Percentiles rank a stretch among this genome's conserved stretches.
Conservation (phyloP, 768 basidiomycete genomes). For the Mrakia gelida region DNA sequence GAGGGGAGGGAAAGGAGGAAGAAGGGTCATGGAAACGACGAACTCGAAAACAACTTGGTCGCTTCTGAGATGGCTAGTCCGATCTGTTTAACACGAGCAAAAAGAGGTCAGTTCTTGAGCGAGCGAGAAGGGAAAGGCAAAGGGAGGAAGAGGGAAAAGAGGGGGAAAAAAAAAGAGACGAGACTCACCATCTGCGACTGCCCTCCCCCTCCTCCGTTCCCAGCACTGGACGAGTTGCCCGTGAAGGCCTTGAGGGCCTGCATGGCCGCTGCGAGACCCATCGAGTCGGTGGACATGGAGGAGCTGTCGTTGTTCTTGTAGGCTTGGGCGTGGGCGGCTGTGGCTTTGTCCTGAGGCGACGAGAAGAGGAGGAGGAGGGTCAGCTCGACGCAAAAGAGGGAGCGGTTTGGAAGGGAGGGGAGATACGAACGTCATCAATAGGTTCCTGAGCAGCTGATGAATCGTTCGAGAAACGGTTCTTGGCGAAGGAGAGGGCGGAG, state of each 20-base stretch:
- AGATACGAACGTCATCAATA: slow-evolving; percentile 18
- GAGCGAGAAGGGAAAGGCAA: too few relatives aligned
- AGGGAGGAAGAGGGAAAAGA: too few relatives aligned
- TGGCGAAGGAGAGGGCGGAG: slow-evolving; percentile 31
- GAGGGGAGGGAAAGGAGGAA: not conserved
- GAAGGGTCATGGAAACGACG: not conserved
- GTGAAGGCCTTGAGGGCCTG: slow-evolving; percentile 31
- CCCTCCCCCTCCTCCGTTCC: not conserved
- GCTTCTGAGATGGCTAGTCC: slow-evolving; percentile 31
- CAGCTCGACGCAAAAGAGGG: not conserved
- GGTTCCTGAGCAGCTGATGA: slow-evolving; percentile 22
- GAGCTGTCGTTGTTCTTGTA: slow-evolving; percentile 17
- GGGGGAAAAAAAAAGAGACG: too few relatives aligned
- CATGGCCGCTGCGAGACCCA: slow-evolving; percentile 25
- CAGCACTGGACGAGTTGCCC: not conserved
- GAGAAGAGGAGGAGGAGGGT: not conserved
- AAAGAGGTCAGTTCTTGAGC: not conserved
- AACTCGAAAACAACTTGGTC: slow-evolving; percentile 24
- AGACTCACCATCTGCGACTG: slow-evolving; percentile 28
- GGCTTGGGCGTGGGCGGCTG: slow-evolving; percentile 27
- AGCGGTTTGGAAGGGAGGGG: not conserved
- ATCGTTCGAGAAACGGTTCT: slow-evolving; percentile 12
- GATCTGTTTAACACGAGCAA: not conserved
- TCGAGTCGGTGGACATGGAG: slow-evolving; percentile 5
- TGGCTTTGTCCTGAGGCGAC: not conserved